A percentile compares a stretch with the other conserved stretches of the same genome.
Conservation (phyloP, 2,329 filamentous ascomycete genomes). For the Xylariaceae sp. region DNA sequence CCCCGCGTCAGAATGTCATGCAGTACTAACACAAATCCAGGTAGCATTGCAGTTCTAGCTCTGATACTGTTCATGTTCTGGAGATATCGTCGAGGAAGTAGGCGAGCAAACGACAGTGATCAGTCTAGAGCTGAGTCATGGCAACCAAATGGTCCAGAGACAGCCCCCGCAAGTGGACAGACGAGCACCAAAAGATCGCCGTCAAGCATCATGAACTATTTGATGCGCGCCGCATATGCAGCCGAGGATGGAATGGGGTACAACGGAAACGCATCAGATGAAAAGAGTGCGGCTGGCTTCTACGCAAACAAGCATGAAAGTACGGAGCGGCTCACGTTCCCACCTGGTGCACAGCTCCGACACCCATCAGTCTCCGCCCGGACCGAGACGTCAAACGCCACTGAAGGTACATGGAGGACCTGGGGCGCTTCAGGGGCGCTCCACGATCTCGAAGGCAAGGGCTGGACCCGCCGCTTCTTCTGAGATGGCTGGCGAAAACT, state of each 20-base stretch:
- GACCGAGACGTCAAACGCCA: constrained; percentile 4
- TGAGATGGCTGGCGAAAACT: too few species aligned
- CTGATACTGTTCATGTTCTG: constrained; percentile 3
- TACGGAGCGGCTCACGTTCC: constrained; percentile 7
- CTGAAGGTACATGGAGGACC: constrained; percentile 11
- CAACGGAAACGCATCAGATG: constrained; percentile 3
- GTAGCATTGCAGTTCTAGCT: constrained; percentile 3
- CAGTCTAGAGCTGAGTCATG: neutral
- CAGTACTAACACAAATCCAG: neutral
- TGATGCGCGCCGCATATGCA: constrained; percentile 10
- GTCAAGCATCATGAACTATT: constrained; percentile 12
- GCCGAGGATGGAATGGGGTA: constrained; percentile 6
- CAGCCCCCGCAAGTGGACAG: neutral
- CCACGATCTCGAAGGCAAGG: too few species aligned
- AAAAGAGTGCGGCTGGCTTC: constrained; percentile 1
- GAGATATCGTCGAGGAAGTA: neutral
- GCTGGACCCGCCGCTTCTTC: too few species aligned
- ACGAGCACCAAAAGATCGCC: constrained; percentile 2
- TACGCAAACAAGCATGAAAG: neutral
- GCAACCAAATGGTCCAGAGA: neutral
- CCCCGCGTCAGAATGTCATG: too few species aligned
- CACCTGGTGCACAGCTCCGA: neutral
- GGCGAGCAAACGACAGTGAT: neutral
- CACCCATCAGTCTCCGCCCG: constrained; percentile 6
- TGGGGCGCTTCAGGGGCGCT: constrained; percentile 3